phyloP scores from a whole-genome alignment of 768 basidiomycete genomes.

The Pulveroboletus sp. region DNA sequence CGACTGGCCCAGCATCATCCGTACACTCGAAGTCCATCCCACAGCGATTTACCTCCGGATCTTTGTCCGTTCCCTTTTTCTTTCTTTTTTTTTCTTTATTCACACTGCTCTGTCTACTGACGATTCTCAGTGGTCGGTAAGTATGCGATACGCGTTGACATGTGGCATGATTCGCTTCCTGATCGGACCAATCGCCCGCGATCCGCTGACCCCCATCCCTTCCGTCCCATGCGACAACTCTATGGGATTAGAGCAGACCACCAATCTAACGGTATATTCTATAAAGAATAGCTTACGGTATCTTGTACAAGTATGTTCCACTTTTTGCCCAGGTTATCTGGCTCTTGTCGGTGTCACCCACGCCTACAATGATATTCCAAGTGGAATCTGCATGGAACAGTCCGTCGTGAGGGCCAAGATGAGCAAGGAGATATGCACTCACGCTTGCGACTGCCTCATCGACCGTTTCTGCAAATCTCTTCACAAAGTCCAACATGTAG shows the following conservation, averaged over 20 bases:
- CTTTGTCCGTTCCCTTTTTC: too few relatives aligned
- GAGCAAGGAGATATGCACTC: slow-evolving; percentile 3
- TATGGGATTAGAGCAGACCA: background rate
- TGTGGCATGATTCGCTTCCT: background rate
- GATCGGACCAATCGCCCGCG: too few relatives aligned
- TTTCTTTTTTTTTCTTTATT: background rate
- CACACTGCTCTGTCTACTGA: background rate
- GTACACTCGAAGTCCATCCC: background rate
- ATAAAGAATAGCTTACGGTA: background rate
- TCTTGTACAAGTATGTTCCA: background rate
- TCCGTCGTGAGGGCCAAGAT: background rate
- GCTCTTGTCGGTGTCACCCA: background rate
- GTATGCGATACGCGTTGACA: background rate
- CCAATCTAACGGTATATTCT: background rate
- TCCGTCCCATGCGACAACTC: background rate
- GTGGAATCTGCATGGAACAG: slow-evolving; percentile 14
- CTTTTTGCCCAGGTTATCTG: background rate
- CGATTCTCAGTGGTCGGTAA: background rate
- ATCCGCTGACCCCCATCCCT: background rate
- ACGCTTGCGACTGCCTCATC: slow-evolving; percentile 18
- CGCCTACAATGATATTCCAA: slow-evolving; percentile 14
- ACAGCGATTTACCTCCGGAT: background rate
- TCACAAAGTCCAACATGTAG: slow-evolving; percentile 21
- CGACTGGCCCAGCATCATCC: background rate
- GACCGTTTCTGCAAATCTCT: slow-evolving; percentile 21